Evolutionary conservation across 108 stramenopile species (phyloP).

Genomic region (Schizochytrium sp.): DNA sequence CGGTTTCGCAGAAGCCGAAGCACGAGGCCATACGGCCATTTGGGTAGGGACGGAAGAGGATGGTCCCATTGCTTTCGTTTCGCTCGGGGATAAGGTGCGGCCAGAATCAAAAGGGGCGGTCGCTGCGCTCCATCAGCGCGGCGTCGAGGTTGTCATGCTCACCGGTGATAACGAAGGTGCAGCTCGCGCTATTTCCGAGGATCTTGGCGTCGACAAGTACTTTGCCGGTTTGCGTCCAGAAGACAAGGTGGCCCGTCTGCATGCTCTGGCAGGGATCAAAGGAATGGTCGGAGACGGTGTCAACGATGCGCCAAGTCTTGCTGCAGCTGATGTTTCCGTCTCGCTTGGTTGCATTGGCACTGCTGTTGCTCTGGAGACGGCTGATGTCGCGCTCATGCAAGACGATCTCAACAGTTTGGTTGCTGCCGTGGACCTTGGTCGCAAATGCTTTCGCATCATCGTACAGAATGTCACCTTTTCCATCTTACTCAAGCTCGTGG

Average conservation of each 20-base stretch:
- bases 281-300: constrained; percentile 53
- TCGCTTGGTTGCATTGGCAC: constrained; percentile 45
- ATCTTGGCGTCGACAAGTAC: background rate
- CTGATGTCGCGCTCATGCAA: constrained; percentile 43
- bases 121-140: background rate
- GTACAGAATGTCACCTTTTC: constrained; percentile 8
- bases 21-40: background rate
- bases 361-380: constrained; percentile 45
- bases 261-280: background rate
- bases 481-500: background rate
- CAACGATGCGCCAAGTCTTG: constrained; percentile 51
- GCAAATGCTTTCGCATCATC: background rate
- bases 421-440: constrained; percentile 37
- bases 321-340: constrained; percentile 46
- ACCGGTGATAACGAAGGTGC: background rate
- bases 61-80: background rate
- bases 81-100: background rate
- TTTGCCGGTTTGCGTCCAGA: background rate
- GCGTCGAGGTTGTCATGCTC: background rate
- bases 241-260: background rate
- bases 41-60: background rate
- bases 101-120: background rate
- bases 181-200: background rate
- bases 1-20: background rate
- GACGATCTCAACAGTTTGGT: constrained; percentile 34